Conservation (phyloP, 169 alveolate species). For the Eimeria nieschulzi region DNA sequence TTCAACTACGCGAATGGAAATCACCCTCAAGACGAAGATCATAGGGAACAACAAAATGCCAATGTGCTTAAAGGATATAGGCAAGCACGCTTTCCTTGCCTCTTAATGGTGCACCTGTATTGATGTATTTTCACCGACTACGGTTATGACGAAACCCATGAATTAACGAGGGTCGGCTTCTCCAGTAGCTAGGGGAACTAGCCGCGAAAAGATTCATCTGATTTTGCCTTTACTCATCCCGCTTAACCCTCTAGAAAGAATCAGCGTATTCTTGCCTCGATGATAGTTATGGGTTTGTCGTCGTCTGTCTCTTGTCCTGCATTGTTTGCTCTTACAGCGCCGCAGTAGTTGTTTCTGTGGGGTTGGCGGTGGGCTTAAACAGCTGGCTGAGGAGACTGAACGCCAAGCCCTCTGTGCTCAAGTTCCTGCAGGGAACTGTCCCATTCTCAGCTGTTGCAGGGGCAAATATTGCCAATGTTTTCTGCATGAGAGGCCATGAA, state of each 20-base stretch:
- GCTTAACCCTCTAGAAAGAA: not conserved
- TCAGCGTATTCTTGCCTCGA: not conserved
- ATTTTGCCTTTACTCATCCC: not conserved
- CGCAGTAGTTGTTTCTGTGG: conserved; percentile 70
- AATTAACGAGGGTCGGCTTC: too few species aligned
- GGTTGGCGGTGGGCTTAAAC: conserved; percentile 67
- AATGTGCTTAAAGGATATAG: conserved; percentile 44
- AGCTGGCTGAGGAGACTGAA: conserved; percentile 30
- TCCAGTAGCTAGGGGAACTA: not conserved
- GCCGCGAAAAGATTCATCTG: not conserved
- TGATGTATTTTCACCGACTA: too few species aligned
- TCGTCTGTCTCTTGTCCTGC: not conserved
- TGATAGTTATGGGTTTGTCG: not conserved
- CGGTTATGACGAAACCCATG: too few species aligned
- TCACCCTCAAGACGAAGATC: not conserved
- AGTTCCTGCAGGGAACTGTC: conserved; percentile 61
- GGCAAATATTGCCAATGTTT: conserved; percentile 54
- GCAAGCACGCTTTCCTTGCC: not conserved
- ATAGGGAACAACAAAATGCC: conserved; percentile 10
- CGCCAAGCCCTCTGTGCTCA: not conserved
- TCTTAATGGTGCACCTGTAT: too few species aligned
- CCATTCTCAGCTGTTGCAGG: conserved; percentile 65
- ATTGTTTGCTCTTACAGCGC: conserved; percentile 20
- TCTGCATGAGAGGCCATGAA: conserved; percentile 61
- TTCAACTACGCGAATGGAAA: conserved; percentile 72